Evolutionary conservation across 2,329 filamentous ascomycete species (phyloP).

Genomic region (Fulvia fulva): DNA sequence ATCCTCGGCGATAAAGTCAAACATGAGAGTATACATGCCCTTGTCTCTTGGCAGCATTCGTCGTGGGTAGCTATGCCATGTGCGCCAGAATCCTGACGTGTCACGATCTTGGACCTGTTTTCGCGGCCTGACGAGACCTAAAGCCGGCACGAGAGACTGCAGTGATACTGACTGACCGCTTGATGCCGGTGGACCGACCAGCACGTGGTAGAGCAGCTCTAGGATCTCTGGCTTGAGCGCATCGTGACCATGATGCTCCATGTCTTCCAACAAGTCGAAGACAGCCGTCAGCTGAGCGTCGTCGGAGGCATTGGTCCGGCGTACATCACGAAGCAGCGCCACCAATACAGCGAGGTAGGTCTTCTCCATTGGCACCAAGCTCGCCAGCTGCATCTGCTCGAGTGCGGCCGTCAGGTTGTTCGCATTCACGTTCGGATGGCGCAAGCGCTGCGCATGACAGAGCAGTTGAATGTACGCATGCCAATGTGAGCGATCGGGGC

Average conservation of each 20-base stretch:
- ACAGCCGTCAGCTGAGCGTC: background rate
- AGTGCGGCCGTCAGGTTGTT: background rate
- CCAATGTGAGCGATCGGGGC: background rate
- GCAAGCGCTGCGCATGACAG: background rate
- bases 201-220: background rate
- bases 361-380: background rate
- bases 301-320: background rate
- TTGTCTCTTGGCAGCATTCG: background rate
- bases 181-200: background rate
- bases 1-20: background rate
- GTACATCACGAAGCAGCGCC: background rate
- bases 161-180: background rate
- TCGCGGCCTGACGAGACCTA: background rate
- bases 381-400: background rate
- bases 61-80: conserved; percentile 4
- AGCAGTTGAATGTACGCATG: background rate
- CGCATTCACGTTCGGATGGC: background rate
- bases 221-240: conserved; percentile 1
- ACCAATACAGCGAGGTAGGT: background rate
- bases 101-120: background rate
- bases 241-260: conserved; percentile 4
- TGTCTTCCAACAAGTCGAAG: conserved; percentile 6
- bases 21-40: conserved; percentile 2
- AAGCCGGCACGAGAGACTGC: background rate
- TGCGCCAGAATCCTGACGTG: conserved; percentile 1